Evolutionary conservation across 2,329 filamentous ascomycete species (phyloP).

Genomic region (Clathrospora elynae): DNA sequence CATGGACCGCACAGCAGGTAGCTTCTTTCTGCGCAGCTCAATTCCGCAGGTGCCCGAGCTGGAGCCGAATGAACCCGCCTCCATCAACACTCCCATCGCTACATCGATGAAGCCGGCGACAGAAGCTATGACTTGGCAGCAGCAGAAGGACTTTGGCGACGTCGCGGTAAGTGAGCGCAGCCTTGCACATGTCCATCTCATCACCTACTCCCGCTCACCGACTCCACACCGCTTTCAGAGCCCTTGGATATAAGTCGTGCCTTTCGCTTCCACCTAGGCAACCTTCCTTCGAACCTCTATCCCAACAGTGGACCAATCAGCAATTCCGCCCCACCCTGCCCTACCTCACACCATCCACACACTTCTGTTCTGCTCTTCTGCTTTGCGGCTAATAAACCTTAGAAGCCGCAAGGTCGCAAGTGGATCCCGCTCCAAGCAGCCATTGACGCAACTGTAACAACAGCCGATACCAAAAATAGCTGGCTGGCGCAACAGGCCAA

Average conservation of each 20-base stretch:
- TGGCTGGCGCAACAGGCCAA: constrained; percentile 11
- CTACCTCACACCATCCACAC: background rate
- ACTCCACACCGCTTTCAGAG: background rate
- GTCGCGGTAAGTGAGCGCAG: constrained; percentile 23
- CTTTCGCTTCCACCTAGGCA: background rate
- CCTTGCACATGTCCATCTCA: background rate
- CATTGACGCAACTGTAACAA: background rate
- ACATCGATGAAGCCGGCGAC: background rate
- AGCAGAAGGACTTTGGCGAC: constrained; percentile 17
- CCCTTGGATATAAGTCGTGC: background rate
- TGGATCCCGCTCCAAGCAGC: constrained; percentile 9
- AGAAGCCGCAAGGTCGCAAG: constrained; percentile 9
- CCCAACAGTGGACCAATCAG: no score
- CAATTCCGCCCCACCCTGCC: no score
- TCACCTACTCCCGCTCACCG: background rate
- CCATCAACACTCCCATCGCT: background rate
- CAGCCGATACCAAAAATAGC: background rate
- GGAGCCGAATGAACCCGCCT: background rate
- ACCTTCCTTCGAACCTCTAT: background rate
- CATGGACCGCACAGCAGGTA: constrained; percentile 8
- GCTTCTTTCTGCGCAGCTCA: constrained; percentile 5
- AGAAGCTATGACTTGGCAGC: constrained; percentile 28
- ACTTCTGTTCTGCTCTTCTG: background rate
- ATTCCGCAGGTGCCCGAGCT: background rate
- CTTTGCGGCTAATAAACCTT: constrained; percentile 9